phyloP scores from a whole-genome alignment of 441 rosid genomes.

The Aquilaria agallochum region DNA sequence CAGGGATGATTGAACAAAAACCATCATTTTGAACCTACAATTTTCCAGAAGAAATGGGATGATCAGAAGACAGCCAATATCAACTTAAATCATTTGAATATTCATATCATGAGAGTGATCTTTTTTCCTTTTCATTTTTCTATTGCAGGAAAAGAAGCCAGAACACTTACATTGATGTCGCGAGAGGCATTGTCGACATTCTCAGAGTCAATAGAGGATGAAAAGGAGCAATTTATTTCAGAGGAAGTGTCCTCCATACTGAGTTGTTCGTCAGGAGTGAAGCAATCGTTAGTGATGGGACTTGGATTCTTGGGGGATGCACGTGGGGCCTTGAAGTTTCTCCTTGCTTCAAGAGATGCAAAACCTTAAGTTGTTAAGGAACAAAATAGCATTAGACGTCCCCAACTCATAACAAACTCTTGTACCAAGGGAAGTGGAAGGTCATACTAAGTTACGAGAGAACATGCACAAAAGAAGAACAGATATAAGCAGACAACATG shows the following conservation, averaged over 20 bases:
- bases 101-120: too few relatives aligned
- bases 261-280: constrained; percentile 24
- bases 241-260: constrained; percentile 29
- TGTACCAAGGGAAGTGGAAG: too few relatives aligned
- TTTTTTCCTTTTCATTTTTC: too few relatives aligned
- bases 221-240: constrained; percentile 20
- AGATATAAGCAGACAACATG: background rate
- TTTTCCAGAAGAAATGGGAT: constrained; percentile 14
- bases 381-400: background rate
- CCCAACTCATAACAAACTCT: too few relatives aligned
- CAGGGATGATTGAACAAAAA: constrained; percentile 26
- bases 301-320: constrained; percentile 43
- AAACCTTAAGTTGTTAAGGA: constrained; percentile 70
- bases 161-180: constrained; percentile 30
- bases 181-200: constrained; percentile 20
- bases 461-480: background rate
- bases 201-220: constrained; percentile 20
- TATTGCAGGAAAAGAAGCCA: too few relatives aligned
- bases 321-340: constrained; percentile 75
- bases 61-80: too few relatives aligned
- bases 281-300: constrained; percentile 30
- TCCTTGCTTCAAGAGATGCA: constrained; percentile 86
- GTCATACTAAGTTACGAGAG: too few relatives aligned
- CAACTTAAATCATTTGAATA: too few relatives aligned
- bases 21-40: constrained; percentile 41